Base-by-base conservation (phyloP, 2,329 filamentous ascomycete genomes). In the Grosmannia clavigera region DNA sequence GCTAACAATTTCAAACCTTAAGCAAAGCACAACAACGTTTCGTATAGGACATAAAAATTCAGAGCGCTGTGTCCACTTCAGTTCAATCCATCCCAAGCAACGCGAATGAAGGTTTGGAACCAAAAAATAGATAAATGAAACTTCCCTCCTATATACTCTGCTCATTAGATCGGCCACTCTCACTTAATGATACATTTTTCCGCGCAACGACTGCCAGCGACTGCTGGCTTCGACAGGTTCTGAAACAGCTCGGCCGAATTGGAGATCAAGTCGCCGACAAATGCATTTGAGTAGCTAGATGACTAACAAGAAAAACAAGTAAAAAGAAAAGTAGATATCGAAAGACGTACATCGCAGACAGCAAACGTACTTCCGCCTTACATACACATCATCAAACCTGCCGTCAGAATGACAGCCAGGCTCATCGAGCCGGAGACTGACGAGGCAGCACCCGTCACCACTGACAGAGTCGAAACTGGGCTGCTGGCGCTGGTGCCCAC, bases 361-460 rank as follows among this genome's bases (percentile, higher is more conserved):
- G 12, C 22, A 48, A 22, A 22, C 22, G 7, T 19, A 7, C 43
- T 22, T 46, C 43, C 16, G 19, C 27, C 55, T 59, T 59, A 62
- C 58, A 63, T 33, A 59, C 62, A 56, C 63, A 65, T 56, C 57
- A 60, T 57, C 16, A 60, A 57, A 25, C 46, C 64, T 11, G 57
- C 61, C 40, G 51, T 48, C 35, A 62, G 27, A 22, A 62, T 31
- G 5, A 54, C 61, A 2, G 53, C 60, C 54, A 63, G 53, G 22
- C 62, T 57, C 56, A 62, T 51, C 33, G 62, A 63, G 61, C 52
- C 25, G 19, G 62, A 53, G 27, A 60, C 27, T 52, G 58, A 57
- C 52, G 60, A 55, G 31, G 63, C 63, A 35, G 60, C 61, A n/a
- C 61, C 62, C 35, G 63, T 63, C 16, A 64, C 62, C 11, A 59